phyloP scores from a whole-genome alignment of 331 rosid species.

The Acacia pycnantha region DNA sequence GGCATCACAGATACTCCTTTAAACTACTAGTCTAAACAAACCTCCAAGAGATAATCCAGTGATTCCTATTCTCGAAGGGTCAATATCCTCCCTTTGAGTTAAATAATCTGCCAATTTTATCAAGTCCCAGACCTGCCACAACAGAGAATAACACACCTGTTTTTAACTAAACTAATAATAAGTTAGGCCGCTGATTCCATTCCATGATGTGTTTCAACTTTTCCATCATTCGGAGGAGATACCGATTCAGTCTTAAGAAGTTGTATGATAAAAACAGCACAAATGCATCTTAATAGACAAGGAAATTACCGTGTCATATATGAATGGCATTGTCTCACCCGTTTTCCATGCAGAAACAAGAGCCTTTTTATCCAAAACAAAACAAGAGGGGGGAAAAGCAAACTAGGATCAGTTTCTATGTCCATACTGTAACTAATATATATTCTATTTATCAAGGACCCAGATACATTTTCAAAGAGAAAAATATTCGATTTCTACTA shows the following conservation, averaged over 20 bases:
- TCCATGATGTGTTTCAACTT: not conserved
- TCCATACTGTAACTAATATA: not conserved
- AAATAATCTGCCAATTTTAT: constrained; percentile 85
- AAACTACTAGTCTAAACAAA: constrained; percentile 33
- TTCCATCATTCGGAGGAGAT: not conserved
- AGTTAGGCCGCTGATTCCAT: not conserved
- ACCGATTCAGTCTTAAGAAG: not conserved
- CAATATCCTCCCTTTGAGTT: constrained; percentile 71
- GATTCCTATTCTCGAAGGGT: constrained; percentile 78
- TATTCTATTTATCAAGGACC: not conserved
- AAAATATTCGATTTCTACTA: constrained; percentile 2
- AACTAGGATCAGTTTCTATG: constrained; percentile 31
- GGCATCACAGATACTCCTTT: constrained; percentile 7
- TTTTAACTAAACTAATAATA: constrained; percentile 3
- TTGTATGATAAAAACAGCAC: not conserved
- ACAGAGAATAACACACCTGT: not conserved
- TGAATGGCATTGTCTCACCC: constrained; percentile 65
- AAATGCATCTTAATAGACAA: not conserved
- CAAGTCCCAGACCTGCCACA: constrained; percentile 59
- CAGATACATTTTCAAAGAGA: constrained; percentile 2
- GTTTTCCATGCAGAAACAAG: constrained; percentile 78
- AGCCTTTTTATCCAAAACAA: constrained; percentile 43
- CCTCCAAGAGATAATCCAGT: constrained; percentile 98
- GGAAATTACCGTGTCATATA: constrained; percentile 63
- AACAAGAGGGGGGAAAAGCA: not conserved